These are phyloP conservation scores for Saccharata proteae DNA, from an alignment of 2,329 filamentous ascomycete species.

Conservation along the genomic window DNA sequence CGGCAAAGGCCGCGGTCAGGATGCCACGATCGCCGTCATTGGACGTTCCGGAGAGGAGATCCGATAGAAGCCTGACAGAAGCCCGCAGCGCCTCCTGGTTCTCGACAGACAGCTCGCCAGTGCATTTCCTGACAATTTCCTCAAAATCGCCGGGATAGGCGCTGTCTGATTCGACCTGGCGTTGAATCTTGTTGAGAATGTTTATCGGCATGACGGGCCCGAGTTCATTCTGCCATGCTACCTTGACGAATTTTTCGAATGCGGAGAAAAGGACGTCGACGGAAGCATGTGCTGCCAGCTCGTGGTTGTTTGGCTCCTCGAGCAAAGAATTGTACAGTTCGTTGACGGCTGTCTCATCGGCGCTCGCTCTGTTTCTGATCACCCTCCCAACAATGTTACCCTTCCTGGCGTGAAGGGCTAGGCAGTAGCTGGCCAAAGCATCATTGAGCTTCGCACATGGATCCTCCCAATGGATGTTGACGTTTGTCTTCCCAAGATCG, in stretches of 20 bases:
- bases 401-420: slow-evolving; percentile 71
- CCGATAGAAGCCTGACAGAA: slow-evolving; percentile 73
- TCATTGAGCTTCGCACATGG: slow-evolving; percentile 62
- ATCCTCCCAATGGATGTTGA: slow-evolving; percentile 19
- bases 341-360: slow-evolving; percentile 72
- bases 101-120: slow-evolving; percentile 43
- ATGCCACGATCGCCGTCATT: slow-evolving; percentile 87
- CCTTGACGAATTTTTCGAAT: slow-evolving; percentile 84
- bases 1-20: slow-evolving; percentile 77
- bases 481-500: slow-evolving; percentile 4
- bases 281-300: slow-evolving; percentile 60
- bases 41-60: slow-evolving; percentile 76
- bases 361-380: slow-evolving; percentile 55
- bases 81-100: slow-evolving; percentile 67
- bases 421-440: slow-evolving; percentile 71
- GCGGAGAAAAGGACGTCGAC: slow-evolving; percentile 81
- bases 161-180: slow-evolving; percentile 41
- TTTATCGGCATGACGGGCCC: slow-evolving; percentile 67
- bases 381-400: slow-evolving; percentile 74
- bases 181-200: slow-evolving; percentile 62
- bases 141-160: slow-evolving; percentile 60
- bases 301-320: slow-evolving; percentile 68
- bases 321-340: slow-evolving; percentile 82
- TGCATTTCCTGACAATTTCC: slow-evolving; percentile 41
- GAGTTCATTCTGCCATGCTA: slow-evolving; percentile 82